phyloP scores from a whole-genome alignment of 2,329 filamentous ascomycete species.

The Exserohilum rostratum region DNA sequence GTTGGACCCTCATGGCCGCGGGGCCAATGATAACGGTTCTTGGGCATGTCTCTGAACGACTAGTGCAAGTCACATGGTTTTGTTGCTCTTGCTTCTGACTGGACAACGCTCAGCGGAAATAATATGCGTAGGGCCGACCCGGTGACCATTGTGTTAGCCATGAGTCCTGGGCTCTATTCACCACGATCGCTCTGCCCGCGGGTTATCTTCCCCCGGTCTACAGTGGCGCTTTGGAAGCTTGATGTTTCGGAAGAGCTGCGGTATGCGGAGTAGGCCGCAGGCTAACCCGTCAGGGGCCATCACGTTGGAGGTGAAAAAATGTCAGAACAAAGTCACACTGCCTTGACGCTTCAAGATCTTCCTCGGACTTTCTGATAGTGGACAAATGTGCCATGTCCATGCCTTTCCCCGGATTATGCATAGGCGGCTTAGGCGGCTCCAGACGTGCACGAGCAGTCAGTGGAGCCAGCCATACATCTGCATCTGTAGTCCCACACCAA shows the following conservation, averaged over 20 bases:
- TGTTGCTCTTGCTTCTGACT: conserved; percentile 24
- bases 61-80: conserved; percentile 36
- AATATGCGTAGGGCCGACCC: conserved; percentile 34
- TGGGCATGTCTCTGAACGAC: conserved; percentile 7
- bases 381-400: background rate
- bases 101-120: conserved; percentile 25
- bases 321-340: background rate
- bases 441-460: conserved; percentile 4
- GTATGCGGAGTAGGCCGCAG: background rate
- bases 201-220: background rate
- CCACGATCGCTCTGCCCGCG: background rate
- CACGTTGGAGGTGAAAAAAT: background rate
- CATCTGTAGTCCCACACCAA: conserved; percentile 12
- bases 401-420: conserved; percentile 14
- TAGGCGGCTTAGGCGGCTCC: conserved; percentile 7
- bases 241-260: background rate
- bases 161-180: conserved; percentile 15
- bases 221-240: background rate
- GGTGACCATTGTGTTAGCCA: conserved; percentile 39
- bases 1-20: background rate
- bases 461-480: conserved; percentile 13
- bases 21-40: conserved; percentile 4
- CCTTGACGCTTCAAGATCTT: background rate
- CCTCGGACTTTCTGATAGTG: background rate
- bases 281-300: background rate